phyloP scores from a whole-genome alignment of 1,139 yeast species.

The Arxiozyma telluris region DNA sequence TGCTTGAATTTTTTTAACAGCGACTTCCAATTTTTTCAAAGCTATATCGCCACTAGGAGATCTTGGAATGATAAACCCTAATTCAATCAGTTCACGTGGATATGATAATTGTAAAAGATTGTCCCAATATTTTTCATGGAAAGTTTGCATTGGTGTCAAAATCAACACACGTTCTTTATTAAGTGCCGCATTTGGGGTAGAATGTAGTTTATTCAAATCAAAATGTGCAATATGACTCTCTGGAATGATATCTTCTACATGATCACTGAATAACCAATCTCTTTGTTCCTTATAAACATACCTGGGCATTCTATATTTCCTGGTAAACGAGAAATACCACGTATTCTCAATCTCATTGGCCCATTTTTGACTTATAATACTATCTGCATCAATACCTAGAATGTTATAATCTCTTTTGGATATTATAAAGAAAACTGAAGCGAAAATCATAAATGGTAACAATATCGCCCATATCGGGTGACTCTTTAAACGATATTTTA shows the following conservation, averaged over 20 bases:
- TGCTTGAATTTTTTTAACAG: slow-evolving; percentile 60
- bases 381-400: slow-evolving; percentile 19
- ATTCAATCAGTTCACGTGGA: slow-evolving; percentile 75
- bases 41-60: slow-evolving; percentile 73
- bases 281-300: slow-evolving; percentile 42
- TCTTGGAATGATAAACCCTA: slow-evolving; percentile 88
- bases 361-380: slow-evolving; percentile 28
- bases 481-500: slow-evolving; percentile 23
- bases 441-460: slow-evolving; percentile 19
- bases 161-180: slow-evolving; percentile 76
- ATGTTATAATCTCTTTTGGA: slow-evolving; percentile 18
- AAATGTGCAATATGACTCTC: slow-evolving; percentile 78
- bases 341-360: slow-evolving; percentile 30
- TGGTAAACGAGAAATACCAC: slow-evolving; percentile 29
- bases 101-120: slow-evolving; percentile 65
- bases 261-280: slow-evolving; percentile 42
- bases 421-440: slow-evolving; percentile 16
- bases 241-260: slow-evolving; percentile 42
- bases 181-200: slow-evolving; percentile 58
- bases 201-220: slow-evolving; percentile 66
- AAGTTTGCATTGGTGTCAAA: slow-evolving; percentile 81
- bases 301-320: slow-evolving; percentile 30
- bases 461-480: slow-evolving; percentile 19
- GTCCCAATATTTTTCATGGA: slow-evolving; percentile 79
- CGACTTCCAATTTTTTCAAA: slow-evolving; percentile 57